Percentiles rank a stretch among this genome's conserved stretches.
Conservation (phyloP, 352 stramenopile genomes). For the Phytophthora idaei region DNA sequence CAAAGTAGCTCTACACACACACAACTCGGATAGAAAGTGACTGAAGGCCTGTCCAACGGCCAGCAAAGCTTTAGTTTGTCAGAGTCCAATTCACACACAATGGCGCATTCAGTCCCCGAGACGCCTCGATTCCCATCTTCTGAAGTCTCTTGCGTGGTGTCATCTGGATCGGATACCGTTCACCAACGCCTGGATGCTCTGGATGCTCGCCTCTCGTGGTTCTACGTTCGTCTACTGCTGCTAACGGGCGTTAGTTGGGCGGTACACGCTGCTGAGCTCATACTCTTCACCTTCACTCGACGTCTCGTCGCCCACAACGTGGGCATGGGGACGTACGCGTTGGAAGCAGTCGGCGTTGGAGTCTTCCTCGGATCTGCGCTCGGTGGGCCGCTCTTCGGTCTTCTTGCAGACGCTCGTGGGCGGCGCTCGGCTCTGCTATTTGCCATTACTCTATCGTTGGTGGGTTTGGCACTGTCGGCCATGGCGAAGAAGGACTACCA, state of each 20-base stretch:
- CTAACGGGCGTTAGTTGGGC: conserved; percentile 38
- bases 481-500: conserved; percentile 24
- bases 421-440: conserved; percentile 31
- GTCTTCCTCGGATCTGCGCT: conserved; percentile 26
- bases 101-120: not conserved
- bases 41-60: conserved; percentile 3
- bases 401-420: conserved; percentile 31
- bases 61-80: conserved; percentile 7
- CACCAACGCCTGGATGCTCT: conserved; percentile 23
- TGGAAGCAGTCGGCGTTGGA: conserved; percentile 24
- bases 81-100: conserved; percentile 5
- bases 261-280: conserved; percentile 38
- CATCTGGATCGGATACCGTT: conserved; percentile 9
- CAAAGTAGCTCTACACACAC: not conserved
- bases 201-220: conserved; percentile 20
- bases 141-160: not conserved
- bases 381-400: conserved; percentile 35
- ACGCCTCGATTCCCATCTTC: conserved; percentile 1
- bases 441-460: conserved; percentile 34
- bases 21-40: not conserved
- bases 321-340: conserved; percentile 23
- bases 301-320: conserved; percentile 24
- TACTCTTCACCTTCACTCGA: conserved; percentile 44
- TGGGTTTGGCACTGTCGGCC: conserved; percentile 34
- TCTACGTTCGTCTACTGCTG: conserved; percentile 38